phyloP scores from a whole-genome alignment of 495 filamentous ascomycete species.

The Cercophora newfieldiana region DNA sequence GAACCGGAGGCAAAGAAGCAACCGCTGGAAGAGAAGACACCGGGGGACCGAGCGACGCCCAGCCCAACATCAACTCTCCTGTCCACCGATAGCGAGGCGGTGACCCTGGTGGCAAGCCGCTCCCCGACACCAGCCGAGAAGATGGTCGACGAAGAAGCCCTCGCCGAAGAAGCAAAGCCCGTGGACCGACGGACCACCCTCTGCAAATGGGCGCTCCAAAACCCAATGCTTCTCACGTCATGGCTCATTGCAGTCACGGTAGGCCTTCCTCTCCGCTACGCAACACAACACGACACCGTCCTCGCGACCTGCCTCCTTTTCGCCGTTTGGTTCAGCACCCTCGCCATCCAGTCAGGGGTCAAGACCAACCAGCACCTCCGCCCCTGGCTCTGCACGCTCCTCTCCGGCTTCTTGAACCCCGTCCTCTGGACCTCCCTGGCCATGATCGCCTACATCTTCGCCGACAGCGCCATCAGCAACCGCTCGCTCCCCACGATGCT shows the following conservation, averaged over 20 bases:
- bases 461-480: slow-evolving; percentile 32
- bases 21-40: background rate
- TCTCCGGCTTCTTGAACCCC: slow-evolving; percentile 42
- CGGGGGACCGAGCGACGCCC: background rate
- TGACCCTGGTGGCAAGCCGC: background rate
- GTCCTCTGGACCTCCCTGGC: slow-evolving; percentile 45
- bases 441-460: slow-evolving; percentile 41
- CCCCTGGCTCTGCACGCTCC: slow-evolving; percentile 26
- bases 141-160: background rate
- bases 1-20: background rate
- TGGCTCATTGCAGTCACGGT: slow-evolving; percentile 27
- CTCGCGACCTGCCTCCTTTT: slow-evolving; percentile 41
- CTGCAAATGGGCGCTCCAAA: slow-evolving; percentile 12
- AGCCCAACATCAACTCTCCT: background rate
- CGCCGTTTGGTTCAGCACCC: slow-evolving; percentile 42
- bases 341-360: slow-evolving; percentile 39
- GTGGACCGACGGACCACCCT: background rate
- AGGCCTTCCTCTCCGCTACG: slow-evolving; percentile 34
- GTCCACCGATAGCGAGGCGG: background rate
- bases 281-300: slow-evolving; percentile 25
- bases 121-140: background rate
- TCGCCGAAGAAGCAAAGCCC: background rate
- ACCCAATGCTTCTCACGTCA: slow-evolving; percentile 31
- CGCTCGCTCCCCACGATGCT: slow-evolving; percentile 31
- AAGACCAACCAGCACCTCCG: slow-evolving; percentile 25